A percentile compares a stretch with the other conserved stretches of the same genome.
phyloP scores from a whole-genome alignment of 2,329 filamentous ascomycete species.

The Hirsutella minnesotensis region DNA sequence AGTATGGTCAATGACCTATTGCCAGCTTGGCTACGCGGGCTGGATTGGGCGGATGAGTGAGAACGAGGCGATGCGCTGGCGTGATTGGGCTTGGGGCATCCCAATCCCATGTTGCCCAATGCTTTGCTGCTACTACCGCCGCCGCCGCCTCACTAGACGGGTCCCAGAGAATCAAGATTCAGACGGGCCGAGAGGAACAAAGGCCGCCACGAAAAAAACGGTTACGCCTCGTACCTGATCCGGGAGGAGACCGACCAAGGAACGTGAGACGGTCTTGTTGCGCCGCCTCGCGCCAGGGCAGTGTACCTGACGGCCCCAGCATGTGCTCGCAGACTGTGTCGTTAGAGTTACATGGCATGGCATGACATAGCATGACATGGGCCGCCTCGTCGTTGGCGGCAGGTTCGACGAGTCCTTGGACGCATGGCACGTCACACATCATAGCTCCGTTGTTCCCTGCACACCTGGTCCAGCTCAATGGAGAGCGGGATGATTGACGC shows the following conservation, averaged over 20 bases:
- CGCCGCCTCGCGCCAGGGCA: not conserved
- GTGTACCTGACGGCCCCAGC: not conserved
- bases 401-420: not conserved
- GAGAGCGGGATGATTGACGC: no score
- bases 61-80: not conserved
- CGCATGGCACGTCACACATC: not conserved
- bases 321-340: not conserved
- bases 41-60: not conserved
- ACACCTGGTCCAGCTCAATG: not conserved
- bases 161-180: not conserved
- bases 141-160: not conserved
- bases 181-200: not conserved
- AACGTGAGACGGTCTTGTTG: not conserved
- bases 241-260: not conserved
- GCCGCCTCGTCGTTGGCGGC: not conserved
- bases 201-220: not conserved
- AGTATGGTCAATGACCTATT: no score
- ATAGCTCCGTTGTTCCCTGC: not conserved
- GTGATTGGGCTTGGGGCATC: not conserved
- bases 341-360: not conserved
- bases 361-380: constrained; percentile 1
- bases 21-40: not conserved
- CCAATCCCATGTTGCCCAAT: not conserved
- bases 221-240: not conserved
- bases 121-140: no score